Percentiles rank a stretch among this genome's conserved stretches.
phyloP scores from a whole-genome alignment of 2,329 filamentous ascomycete species.

The Meredithiella fracta region DNA sequence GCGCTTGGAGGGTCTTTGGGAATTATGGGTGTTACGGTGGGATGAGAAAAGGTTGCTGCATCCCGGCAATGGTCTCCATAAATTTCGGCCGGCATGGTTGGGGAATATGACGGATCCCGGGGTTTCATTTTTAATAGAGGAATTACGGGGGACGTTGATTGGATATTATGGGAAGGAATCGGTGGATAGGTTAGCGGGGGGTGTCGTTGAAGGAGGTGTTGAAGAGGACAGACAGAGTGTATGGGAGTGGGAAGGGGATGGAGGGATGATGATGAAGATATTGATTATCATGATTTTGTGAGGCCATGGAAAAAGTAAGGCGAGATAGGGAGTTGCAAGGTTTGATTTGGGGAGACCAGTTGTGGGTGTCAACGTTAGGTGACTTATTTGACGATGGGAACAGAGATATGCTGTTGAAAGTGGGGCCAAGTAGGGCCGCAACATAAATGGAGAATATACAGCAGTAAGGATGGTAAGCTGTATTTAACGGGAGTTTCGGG shows the following conservation, averaged over 20 bases:
- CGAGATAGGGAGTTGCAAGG: background rate
- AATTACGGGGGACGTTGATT: constrained; percentile 5
- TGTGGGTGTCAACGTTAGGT: background rate
- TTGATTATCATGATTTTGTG: constrained; percentile 15
- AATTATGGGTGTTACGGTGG: constrained; percentile 13
- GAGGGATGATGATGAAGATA: constrained; percentile 12
- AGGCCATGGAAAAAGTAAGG: constrained; percentile 14
- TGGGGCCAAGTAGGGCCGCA: no score
- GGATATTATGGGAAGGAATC: constrained; percentile 12
- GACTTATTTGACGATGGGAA: no score
- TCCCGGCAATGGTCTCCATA: background rate
- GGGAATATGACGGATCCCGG: background rate
- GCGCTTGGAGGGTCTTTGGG: constrained; percentile 8
- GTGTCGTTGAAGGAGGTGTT: background rate
- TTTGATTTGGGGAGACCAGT: constrained; percentile 3
- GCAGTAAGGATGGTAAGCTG: no score
- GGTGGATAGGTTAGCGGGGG: constrained; percentile 1
- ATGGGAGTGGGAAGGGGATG: constrained; percentile 13
- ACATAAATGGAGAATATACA: no score
- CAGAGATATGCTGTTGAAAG: no score
- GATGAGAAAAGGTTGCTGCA: constrained; percentile 7
- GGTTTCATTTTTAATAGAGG: background rate
- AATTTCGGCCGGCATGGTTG: constrained; percentile 12
- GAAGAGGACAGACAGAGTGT: constrained; percentile 9
- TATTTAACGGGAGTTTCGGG: constrained; percentile 1